These are phyloP conservation scores for Tremella yokohamensis DNA, from an alignment of 768 basidiomycete genomes.

Conservation along the genomic window DNA sequence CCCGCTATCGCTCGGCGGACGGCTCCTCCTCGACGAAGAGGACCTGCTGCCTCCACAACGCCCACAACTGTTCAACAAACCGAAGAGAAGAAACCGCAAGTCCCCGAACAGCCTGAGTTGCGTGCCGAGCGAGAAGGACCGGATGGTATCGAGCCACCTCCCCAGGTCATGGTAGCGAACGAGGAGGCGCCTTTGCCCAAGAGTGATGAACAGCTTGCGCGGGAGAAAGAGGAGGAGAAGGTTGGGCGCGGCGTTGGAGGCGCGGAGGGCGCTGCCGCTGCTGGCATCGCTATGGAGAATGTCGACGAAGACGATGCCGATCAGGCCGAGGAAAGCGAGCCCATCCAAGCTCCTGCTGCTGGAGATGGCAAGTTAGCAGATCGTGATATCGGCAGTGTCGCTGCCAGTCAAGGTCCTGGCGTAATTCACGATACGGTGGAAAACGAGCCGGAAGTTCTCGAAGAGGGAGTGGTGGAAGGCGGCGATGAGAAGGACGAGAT, in stretches of 20 bases:
- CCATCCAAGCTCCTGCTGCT: neutral
- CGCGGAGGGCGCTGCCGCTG: slow-evolving; percentile 43
- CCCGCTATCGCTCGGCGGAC: slow-evolving; percentile 70
- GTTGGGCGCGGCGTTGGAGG: slow-evolving; percentile 34
- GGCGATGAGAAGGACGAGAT: slow-evolving; percentile 35
- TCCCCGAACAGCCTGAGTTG: slow-evolving; percentile 18
- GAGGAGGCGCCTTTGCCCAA: slow-evolving; percentile 43
- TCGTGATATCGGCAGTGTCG: slow-evolving; percentile 16
- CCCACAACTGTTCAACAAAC: slow-evolving; percentile 10
- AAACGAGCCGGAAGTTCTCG: slow-evolving; percentile 22
- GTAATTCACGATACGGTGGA: slow-evolving; percentile 20
- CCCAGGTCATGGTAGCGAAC: slow-evolving; percentile 38
- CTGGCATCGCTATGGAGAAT: slow-evolving; percentile 48
- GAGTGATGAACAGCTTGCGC: slow-evolving; percentile 31
- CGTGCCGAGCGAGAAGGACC: slow-evolving; percentile 56
- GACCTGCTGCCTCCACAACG: slow-evolving; percentile 9
- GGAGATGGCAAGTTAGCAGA: neutral
- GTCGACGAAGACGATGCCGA: slow-evolving; percentile 4
- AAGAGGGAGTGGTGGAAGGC: slow-evolving; percentile 29
- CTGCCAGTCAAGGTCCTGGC: slow-evolving; percentile 11
- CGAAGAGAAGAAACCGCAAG: slow-evolving; percentile 5
- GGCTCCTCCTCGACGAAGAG: slow-evolving; percentile 61
- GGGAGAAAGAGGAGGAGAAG: slow-evolving; percentile 33
- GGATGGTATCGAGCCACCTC: slow-evolving; percentile 50
- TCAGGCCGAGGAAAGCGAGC: neutral